Conservation (phyloP, 2,329 filamentous ascomycete genomes). For the Xylariomycetidae sp. region DNA sequence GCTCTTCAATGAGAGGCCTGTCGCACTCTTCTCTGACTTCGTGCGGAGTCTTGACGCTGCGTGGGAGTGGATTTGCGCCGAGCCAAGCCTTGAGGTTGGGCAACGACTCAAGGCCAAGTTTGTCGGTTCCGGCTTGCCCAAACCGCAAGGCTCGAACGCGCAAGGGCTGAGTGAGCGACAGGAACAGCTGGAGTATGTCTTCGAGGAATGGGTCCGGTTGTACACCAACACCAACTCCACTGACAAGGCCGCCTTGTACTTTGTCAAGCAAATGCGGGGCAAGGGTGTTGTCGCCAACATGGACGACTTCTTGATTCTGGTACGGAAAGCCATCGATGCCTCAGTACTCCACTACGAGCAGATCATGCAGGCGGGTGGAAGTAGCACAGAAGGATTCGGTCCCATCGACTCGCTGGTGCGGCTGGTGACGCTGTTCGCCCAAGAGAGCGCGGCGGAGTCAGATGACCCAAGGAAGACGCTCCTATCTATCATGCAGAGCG, state of each 20-base stretch:
- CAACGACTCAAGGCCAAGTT: slow-evolving; percentile 66
- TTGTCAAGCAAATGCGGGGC: slow-evolving; percentile 78
- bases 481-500: slow-evolving; percentile 66
- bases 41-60: slow-evolving; percentile 74
- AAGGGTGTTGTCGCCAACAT: slow-evolving; percentile 65
- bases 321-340: slow-evolving; percentile 74
- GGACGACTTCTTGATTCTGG: slow-evolving; percentile 73
- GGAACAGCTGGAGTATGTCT: slow-evolving; percentile 89
- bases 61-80: slow-evolving; percentile 73
- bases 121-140: slow-evolving; percentile 33
- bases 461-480: slow-evolving; percentile 57
- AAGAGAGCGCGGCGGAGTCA: slow-evolving; percentile 59
- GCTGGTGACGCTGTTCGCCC: slow-evolving; percentile 69
- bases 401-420: slow-evolving; percentile 77
- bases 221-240: slow-evolving; percentile 70
- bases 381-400: slow-evolving; percentile 48
- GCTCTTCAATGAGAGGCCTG: slow-evolving; percentile 69
- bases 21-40: slow-evolving; percentile 79
- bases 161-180: slow-evolving; percentile 55
- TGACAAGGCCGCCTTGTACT: slow-evolving; percentile 65
- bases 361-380: slow-evolving; percentile 55
- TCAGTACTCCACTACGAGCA: slow-evolving; percentile 75
- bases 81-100: slow-evolving; percentile 57
- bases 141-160: slow-evolving; percentile 40
- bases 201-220: slow-evolving; percentile 89